Evolutionary conservation across 2,329 filamentous ascomycete species (phyloP).

Genomic region (Botryosphaeria dothidea): DNA sequence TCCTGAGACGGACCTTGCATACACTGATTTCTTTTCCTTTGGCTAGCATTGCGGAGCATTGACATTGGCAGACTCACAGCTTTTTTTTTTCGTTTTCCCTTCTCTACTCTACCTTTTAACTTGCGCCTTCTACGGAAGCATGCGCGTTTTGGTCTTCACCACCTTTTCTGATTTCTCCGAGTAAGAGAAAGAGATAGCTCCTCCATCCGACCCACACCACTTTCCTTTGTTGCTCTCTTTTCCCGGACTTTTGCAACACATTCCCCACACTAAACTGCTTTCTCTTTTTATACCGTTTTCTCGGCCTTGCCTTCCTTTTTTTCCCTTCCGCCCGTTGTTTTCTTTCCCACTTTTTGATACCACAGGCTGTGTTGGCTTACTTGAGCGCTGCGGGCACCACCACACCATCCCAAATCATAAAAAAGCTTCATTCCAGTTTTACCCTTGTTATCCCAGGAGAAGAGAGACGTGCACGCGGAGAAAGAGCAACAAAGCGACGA

Average conservation of each 20-base stretch:
- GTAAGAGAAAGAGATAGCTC: constrained; percentile 13
- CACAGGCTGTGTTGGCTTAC: constrained; percentile 21
- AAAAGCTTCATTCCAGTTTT: constrained; percentile 15
- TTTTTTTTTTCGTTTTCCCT: background rate
- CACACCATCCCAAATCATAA: constrained; percentile 19
- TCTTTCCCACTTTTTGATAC: constrained; percentile 19
- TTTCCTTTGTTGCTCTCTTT: constrained; percentile 20
- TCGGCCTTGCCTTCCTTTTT: constrained; percentile 13
- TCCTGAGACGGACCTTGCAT: constrained; percentile 18
- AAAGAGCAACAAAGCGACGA: background rate
- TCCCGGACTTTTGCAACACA: constrained; percentile 7
- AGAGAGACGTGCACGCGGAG: constrained; percentile 8
- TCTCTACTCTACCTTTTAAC: background rate
- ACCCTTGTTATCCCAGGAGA: background rate
- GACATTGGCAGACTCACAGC: constrained; percentile 13
- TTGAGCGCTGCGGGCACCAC: constrained; percentile 19
- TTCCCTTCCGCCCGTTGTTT: background rate
- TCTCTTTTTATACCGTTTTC: constrained; percentile 4
- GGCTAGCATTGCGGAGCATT: constrained; percentile 22
- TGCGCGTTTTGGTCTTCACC: constrained; percentile 10
- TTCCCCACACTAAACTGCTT: constrained; percentile 3
- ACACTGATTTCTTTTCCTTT: constrained; percentile 10
- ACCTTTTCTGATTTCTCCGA: constrained; percentile 4
- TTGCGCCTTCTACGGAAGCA: constrained; percentile 3
- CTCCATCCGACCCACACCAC: constrained; percentile 11